Evolutionary conservation across 2,329 filamentous ascomycete species (phyloP).

Genomic region (Hymenoscyphus salicellus): DNA sequence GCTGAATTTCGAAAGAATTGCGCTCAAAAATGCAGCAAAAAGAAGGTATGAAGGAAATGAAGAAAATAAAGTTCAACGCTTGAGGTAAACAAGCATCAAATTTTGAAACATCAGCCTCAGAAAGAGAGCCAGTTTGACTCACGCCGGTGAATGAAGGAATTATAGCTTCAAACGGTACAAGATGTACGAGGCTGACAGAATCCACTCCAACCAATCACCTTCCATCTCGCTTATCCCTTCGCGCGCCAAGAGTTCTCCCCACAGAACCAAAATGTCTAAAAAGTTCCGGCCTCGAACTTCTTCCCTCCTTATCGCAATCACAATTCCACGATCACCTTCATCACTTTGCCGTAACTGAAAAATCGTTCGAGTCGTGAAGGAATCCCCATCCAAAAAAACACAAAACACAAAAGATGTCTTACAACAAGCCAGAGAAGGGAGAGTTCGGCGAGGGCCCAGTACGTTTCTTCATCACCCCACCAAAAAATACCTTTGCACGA

Average conservation of each 20-base stretch:
- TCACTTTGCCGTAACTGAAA: constrained; percentile 73
- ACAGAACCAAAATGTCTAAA: constrained; percentile 17
- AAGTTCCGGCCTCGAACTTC: constrained; percentile 7
- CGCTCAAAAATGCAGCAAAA: neutral
- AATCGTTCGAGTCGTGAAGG: constrained; percentile 80
- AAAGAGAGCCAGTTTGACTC: constrained; percentile 18
- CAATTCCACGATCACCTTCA: constrained; percentile 49
- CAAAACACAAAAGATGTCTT: constrained; percentile 69
- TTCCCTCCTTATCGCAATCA: constrained; percentile 14
- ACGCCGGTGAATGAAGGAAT: neutral
- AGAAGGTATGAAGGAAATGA: neutral
- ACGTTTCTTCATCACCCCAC: constrained; percentile 42
- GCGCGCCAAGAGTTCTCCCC: constrained; percentile 22
- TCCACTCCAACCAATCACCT: constrained; percentile 7
- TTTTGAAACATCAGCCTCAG: neutral
- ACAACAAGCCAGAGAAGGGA: constrained; percentile 89
- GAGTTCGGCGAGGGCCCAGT: constrained; percentile 78
- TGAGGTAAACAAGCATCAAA: neutral
- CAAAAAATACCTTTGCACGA: neutral
- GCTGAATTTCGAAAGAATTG: neutral
- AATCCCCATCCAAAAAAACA: constrained; percentile 22
- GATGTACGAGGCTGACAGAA: constrained; percentile 19
- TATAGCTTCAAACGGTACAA: constrained; percentile 12
- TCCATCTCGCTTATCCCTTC: constrained; percentile 17
- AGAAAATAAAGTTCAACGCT: neutral